Base-by-base conservation (phyloP, 2,329 filamentous ascomycete species). In the Biscogniauxia marginata region DNA sequence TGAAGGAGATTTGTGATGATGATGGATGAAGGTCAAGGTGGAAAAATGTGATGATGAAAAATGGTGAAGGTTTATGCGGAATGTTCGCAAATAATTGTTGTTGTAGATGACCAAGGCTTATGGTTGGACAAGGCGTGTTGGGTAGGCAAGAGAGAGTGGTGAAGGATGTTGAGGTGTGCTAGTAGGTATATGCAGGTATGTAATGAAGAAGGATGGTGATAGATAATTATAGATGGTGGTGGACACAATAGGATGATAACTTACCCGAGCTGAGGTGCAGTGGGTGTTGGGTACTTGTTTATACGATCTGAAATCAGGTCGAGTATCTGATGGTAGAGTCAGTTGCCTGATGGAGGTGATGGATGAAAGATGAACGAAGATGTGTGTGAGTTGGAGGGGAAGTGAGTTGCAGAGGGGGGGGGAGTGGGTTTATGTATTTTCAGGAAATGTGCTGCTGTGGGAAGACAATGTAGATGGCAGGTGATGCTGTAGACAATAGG, bases 231-330 rank as follows among this genome's bases (percentile, higher is more conserved):
- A 11, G 25, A 16, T 4, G 11, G n/a, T 39, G 30, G n/a, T 39
- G 30, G 2, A 39, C 13, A n/a, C n/a, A 39, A n/a, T 39, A 39
- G 2, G 11, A 39, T 6, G 13, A 9, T 39, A n/a, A 39, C 30
- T 11, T 39, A 39, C 30, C 30, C n/a, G 30, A 39, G n/a, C 4
- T 39, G 30, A 39, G 13, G 30, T n/a, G n/a, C 3, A 39, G 30
- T 16, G n/a, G 30, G 30, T 39, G n/a, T n/a, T n/a, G n/a, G 25
- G 13, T 34, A 43, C 59, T 44, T 59, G 54, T 18, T n/a, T n/a
- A n/a, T n/a, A n/a, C n/a, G n/a, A n/a, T n/a, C 48, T 46, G 23
- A 18, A 30, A 20, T 49, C 23, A 24, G 21, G 8, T 20, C 16
- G 6, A 24, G 30, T 23, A 46, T 49, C 57, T 59, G n/a, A 3